Evolutionary conservation across 805 yeast species (phyloP).

Genomic region (Hanseniaspora guilliermondii): DNA sequence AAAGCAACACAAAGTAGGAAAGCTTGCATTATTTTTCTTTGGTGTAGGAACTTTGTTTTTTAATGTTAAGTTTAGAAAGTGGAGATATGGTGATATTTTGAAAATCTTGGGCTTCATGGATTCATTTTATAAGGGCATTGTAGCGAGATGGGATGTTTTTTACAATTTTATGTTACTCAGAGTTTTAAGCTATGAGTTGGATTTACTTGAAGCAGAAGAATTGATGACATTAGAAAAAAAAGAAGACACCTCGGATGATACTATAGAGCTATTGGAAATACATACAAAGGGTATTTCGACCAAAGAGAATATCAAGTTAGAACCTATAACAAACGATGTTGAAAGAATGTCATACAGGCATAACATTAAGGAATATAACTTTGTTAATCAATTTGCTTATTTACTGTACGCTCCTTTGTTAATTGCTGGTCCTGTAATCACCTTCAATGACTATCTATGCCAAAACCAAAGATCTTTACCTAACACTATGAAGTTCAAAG

Average conservation of each 20-base stretch:
- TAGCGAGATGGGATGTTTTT: constrained; percentile 90
- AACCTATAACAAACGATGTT: constrained; percentile 35
- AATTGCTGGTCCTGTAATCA: constrained; percentile 88
- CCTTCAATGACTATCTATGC: constrained; percentile 80
- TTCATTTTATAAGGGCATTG: constrained; percentile 53
- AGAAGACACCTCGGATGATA: background rate
- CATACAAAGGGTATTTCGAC: background rate
- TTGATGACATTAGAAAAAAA: background rate
- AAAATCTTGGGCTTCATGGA: constrained; percentile 35
- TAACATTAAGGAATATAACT: constrained; percentile 45
- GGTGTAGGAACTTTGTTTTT: constrained; percentile 68
- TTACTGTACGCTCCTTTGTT: constrained; percentile 75
- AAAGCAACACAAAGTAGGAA: constrained; percentile 1
- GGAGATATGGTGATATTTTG: constrained; percentile 34
- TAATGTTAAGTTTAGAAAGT: constrained; percentile 54
- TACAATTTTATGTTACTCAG: constrained; percentile 81
- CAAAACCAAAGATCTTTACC: constrained; percentile 52
- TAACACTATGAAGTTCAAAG: constrained; percentile 43
- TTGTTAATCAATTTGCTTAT: constrained; percentile 62
- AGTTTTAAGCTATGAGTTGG: constrained; percentile 72
- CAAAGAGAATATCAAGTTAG: constrained; percentile 13
- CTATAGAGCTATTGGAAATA: background rate
- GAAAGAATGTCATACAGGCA: constrained; percentile 55
- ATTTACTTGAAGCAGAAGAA: constrained; percentile 34
- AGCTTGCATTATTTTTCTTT: constrained; percentile 52